These are phyloP conservation scores for Phytopythium vexans DNA, from an alignment of 352 stramenopile genomes.

Conservation along the genomic window DNA sequence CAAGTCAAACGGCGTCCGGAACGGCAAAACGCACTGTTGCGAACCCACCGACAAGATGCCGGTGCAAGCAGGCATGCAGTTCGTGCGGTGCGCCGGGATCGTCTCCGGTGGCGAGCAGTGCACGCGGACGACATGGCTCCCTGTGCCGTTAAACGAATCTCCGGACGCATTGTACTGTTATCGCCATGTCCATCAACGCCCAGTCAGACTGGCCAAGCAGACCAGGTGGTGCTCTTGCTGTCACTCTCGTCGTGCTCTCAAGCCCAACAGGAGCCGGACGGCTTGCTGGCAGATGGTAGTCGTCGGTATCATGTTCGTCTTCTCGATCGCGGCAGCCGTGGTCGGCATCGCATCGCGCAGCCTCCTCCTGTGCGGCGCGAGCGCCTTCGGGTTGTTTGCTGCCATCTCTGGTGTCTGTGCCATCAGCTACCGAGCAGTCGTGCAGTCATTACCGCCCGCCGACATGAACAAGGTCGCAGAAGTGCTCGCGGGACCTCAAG, in stretches of 20 bases:
- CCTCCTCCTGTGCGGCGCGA: slow-evolving; percentile 2
- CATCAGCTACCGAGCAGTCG: slow-evolving; percentile 3
- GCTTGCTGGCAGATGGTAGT: neutral
- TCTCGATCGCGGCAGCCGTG: neutral
- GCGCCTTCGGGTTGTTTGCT: slow-evolving; percentile 7
- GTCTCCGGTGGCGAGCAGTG: slow-evolving; percentile 2
- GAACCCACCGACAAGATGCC: too few relatives aligned
- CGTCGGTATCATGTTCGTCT: neutral
- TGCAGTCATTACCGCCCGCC: slow-evolving; percentile 2
- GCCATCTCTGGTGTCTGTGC: slow-evolving; percentile 6
- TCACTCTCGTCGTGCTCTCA: neutral
- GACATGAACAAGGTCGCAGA: neutral
- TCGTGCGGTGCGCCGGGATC: slow-evolving; percentile 10
- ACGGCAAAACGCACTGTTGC: too few relatives aligned
- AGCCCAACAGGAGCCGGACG: too few relatives aligned
- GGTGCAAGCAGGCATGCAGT: neutral
- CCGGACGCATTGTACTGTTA: slow-evolving; percentile 6
- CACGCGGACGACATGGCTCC: slow-evolving; percentile 9
- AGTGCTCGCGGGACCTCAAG: neutral
- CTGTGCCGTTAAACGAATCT: neutral
- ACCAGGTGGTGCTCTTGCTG: neutral
- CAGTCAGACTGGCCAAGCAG: neutral
- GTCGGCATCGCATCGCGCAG: neutral
- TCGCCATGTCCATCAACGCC: slow-evolving; percentile 5
- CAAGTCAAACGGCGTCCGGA: too few relatives aligned